Conservation (phyloP, 2,329 filamentous ascomycete species). For the Cryphonectria nitschkei region DNA sequence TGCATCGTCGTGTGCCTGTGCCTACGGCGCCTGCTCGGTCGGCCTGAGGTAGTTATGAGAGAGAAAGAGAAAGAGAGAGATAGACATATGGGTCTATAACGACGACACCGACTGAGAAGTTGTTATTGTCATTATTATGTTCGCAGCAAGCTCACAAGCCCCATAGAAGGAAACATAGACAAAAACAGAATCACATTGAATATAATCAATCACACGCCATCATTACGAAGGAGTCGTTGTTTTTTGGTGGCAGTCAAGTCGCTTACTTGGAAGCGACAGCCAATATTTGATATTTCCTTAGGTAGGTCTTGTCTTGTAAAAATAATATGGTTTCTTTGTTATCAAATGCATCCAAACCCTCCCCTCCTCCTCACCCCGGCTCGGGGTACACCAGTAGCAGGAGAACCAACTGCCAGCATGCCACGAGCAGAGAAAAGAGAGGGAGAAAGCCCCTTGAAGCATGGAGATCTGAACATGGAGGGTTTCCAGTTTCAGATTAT, state of each 20-base stretch:
- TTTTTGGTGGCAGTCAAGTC: background rate
- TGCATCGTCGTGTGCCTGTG: slow-evolving; percentile 50
- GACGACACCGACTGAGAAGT: too few species aligned
- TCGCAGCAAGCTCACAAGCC: too few species aligned
- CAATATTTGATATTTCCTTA: background rate
- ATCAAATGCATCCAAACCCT: background rate
- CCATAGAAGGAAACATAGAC: too few species aligned
- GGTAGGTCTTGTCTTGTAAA: background rate
- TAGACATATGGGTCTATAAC: too few species aligned
- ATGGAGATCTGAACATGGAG: background rate
- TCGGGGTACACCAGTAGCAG: background rate
- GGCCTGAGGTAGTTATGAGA: background rate
- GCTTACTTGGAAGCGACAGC: background rate
- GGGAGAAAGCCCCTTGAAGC: background rate
- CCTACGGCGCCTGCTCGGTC: slow-evolving; percentile 32
- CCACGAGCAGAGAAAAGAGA: background rate
- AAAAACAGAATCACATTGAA: background rate
- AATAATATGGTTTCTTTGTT: background rate
- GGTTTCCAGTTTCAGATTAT: slow-evolving; percentile 10
- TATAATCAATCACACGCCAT: background rate
- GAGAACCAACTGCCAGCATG: background rate
- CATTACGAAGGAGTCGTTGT: background rate
- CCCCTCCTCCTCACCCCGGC: too few species aligned
- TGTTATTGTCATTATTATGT: too few species aligned
- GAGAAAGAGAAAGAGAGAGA: too few species aligned